phyloP scores from a whole-genome alignment of 345 rosid species.

The Aethionema arabicum region DNA sequence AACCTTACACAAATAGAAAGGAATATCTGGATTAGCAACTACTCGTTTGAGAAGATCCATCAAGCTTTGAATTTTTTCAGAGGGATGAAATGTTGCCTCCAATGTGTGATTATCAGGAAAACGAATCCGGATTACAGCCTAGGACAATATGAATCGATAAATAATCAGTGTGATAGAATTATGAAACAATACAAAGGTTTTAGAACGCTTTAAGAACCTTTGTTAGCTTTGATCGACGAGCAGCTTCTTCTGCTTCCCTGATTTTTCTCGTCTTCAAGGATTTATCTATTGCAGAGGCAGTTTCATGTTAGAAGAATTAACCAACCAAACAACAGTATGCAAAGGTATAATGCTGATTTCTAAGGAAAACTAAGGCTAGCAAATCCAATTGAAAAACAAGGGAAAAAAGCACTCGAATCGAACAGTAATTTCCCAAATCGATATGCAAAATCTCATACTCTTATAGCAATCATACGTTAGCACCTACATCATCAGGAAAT shows the following conservation, averaged over 20 bases:
- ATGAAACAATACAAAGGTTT: slow-evolving; percentile 8
- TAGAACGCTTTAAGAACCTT: slow-evolving; percentile 47
- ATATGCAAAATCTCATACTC: neutral
- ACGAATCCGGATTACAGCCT: slow-evolving; percentile 76
- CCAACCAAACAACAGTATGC: neutral
- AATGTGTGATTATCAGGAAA: slow-evolving; percentile 83
- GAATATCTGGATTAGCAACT: slow-evolving; percentile 57
- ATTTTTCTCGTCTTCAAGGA: slow-evolving; percentile 72
- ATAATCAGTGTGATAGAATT: slow-evolving; percentile 11
- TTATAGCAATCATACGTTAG: no score
- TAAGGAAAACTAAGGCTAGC: neutral
- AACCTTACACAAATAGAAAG: slow-evolving; percentile 75
- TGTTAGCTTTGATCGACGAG: slow-evolving; percentile 64
- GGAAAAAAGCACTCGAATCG: neutral
- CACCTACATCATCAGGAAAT: neutral
- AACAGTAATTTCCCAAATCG: neutral
- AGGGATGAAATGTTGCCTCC: slow-evolving; percentile 81
- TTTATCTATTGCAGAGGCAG: slow-evolving; percentile 50
- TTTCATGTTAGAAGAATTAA: slow-evolving; percentile 5
- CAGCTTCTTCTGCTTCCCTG: slow-evolving; percentile 88
- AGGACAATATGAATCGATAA: slow-evolving; percentile 21
- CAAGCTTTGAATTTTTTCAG: slow-evolving; percentile 74
- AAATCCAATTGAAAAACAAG: neutral
- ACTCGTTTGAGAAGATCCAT: slow-evolving; percentile 66
- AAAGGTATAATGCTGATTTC: neutral